Percentiles rank a stretch among this genome's conserved stretches.
Conservation (phyloP, 139 green algal genomes). For the Haematococcus lacustris region DNA sequence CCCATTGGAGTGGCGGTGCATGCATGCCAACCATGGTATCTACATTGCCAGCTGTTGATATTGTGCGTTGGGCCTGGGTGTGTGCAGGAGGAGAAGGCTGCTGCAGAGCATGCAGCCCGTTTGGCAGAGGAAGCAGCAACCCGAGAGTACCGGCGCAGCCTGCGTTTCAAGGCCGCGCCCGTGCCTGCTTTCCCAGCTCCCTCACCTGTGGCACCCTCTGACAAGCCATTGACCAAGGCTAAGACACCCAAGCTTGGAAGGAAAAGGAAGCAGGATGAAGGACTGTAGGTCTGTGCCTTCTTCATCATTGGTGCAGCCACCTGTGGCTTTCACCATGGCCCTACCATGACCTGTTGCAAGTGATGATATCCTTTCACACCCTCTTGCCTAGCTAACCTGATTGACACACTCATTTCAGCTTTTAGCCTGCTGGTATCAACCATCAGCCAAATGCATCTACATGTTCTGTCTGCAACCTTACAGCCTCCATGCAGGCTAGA, state of each 20-base stretch:
- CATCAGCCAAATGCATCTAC: too few relatives aligned
- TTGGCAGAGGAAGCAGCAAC: slow-evolving; percentile 23
- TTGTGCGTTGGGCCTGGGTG: background rate
- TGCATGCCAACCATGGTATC: background rate
- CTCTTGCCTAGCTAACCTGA: too few relatives aligned
- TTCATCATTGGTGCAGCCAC: too few relatives aligned
- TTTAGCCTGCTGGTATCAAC: too few relatives aligned
- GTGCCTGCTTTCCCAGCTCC: slow-evolving; percentile 6
- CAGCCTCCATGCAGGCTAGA: too few relatives aligned
- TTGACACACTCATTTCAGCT: too few relatives aligned
- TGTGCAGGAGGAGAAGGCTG: background rate
- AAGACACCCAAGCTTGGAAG: slow-evolving; percentile 26
- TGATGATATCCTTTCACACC: too few relatives aligned
- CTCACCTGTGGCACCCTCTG: slow-evolving; percentile 8
- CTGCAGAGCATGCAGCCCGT: background rate
- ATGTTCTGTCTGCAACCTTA: too few relatives aligned
- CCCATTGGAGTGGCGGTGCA: background rate
- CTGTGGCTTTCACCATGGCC: too few relatives aligned
- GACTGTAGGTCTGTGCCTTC: too few relatives aligned
- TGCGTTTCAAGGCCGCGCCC: slow-evolving; percentile 18
- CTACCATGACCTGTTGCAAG: too few relatives aligned
- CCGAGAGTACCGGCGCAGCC: slow-evolving; percentile 18
- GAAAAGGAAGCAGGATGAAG: slow-evolving; percentile 5
- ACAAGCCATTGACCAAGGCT: slow-evolving; percentile 24
- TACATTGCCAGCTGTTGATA: background rate